Evolutionary conservation across 805 yeast genomes (phyloP), one percentile per base, ranked within the genome.

Genomic region (Cyberlindnera lachancei): DNA sequence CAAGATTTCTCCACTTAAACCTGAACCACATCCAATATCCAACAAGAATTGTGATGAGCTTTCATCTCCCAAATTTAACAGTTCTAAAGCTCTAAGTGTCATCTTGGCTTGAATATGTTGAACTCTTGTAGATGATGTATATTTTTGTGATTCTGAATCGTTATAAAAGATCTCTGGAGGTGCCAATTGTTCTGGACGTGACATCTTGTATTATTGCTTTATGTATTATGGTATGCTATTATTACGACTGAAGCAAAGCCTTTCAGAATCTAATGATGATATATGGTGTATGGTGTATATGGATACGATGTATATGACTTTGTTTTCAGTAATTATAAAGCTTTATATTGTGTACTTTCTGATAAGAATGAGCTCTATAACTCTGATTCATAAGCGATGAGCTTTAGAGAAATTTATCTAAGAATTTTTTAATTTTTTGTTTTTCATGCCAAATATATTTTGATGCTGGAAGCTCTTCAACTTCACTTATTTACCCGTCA

Each of bases 21-120:
- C 97, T 0, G 96, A 87, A 3, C 98, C 98, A 65, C 97, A 92
- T 12, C 98, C 98, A 22, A 92, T 70, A 68, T 92, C 98, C 14
- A 92, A 70, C 9, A 92, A 55, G 48, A 78, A 79, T 45, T 84
- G 81, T 23, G 59, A 67, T 7, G 20, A 19, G 61, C 64, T 2
- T n/a, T n/a, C n/a, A n/a, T n/a, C n/a, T 75, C 73, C 31, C 24
- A 92, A 59, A 54, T 87, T 84, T 35, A 92, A 62, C 23, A 92
- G 64, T 48, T 92, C 98, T 29, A 92, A 63, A 0, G 97, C 95
- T 47, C 98, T 69, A 27, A 90, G 67, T 0, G 98, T 87, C 98
- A 92, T 92, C 55, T 85, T 83, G 3, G 97, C 97, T 59, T 92
- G 98, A 50, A 92, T 92, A 54, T 88, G 96, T 63, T 92, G 98